Evolutionary conservation across 2,329 filamentous ascomycete genomes (phyloP).

Genomic region (Fusarium lyarnte): DNA sequence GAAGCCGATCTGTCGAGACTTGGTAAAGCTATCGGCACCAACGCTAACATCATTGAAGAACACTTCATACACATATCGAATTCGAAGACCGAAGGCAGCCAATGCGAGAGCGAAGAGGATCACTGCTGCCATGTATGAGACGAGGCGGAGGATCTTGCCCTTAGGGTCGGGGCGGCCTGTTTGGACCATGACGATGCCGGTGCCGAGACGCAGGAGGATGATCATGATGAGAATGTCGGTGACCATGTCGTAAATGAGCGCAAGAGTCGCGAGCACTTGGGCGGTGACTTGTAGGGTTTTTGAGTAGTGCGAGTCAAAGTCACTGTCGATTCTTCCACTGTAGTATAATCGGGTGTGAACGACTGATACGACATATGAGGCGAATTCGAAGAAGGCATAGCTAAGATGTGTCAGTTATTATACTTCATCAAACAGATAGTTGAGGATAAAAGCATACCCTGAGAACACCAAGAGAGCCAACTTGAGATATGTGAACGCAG

Average conservation of each 20-base stretch:
- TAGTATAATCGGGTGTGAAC: neutral
- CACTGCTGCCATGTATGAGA: slow-evolving; percentile 18
- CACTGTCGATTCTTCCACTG: neutral
- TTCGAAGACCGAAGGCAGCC: slow-evolving; percentile 28
- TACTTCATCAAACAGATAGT: fast-evolving
- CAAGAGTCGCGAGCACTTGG: neutral
- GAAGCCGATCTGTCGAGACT: slow-evolving; percentile 14
- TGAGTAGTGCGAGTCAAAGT: neutral
- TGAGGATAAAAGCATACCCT: slow-evolving; percentile 30
- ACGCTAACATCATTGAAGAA: neutral
- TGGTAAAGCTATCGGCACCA: neutral
- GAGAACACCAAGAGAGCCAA: slow-evolving; percentile 36
- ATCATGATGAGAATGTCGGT: slow-evolving; percentile 37
- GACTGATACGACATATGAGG: slow-evolving; percentile 14
- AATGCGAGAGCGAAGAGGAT: slow-evolving; percentile 30
- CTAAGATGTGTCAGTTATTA: slow-evolving; percentile 8
- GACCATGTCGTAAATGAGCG: slow-evolving; percentile 1
- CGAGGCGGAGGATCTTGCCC: slow-evolving; percentile 26
- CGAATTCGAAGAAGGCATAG: slow-evolving; percentile 33
- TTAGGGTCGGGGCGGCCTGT: neutral
- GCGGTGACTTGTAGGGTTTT: neutral
- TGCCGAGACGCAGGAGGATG: slow-evolving; percentile 37
- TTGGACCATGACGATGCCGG: slow-evolving; percentile 32
- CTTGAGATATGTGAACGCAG: slow-evolving; percentile 40
- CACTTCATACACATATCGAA: slow-evolving; percentile 1